These are phyloP conservation scores for Paxillus ammoniavirescens DNA, from an alignment of 768 basidiomycete species.

Conservation along the genomic window DNA sequence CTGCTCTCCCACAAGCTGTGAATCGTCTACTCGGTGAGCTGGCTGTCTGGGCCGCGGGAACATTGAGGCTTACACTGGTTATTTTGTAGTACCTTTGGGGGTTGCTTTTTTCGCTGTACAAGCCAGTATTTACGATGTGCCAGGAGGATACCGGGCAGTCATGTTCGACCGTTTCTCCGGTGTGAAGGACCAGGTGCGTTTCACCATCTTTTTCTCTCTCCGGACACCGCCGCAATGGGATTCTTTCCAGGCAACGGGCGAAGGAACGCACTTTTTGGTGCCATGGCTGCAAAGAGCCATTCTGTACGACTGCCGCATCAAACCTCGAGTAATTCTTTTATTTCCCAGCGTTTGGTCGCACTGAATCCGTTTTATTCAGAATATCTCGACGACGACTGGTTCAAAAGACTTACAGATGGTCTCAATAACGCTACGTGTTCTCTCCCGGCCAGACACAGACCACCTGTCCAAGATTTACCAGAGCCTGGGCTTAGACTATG, in stretches of 20 bases:
- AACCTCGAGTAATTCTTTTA: constrained; percentile 70
- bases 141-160: constrained; percentile 90
- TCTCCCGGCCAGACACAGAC: constrained; percentile 87
- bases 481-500: constrained; percentile 92
- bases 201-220: background rate
- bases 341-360: background rate
- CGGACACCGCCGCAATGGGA: background rate
- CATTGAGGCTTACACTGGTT: constrained; percentile 8
- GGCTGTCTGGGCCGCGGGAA: background rate
- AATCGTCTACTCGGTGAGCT: constrained; percentile 49
- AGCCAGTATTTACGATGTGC: constrained; percentile 70
- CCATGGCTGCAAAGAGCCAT: constrained; percentile 97
- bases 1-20: constrained; percentile 49
- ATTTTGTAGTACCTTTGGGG: constrained; percentile 35
- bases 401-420: constrained; percentile 99
- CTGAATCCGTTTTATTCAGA: constrained; percentile 45
- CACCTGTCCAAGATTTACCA: constrained; percentile 95
- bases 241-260: constrained; percentile 67
- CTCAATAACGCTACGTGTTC: constrained; percentile 91
- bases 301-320: constrained; percentile 95
- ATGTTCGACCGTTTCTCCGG: constrained; percentile 98
- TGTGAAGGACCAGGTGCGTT: constrained; percentile 72
- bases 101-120: constrained; percentile 41
- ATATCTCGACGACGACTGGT: constrained; percentile 98
- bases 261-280: constrained; percentile 95